Evolutionary conservation across 768 basidiomycete species (phyloP), one percentile per base, ranked within the genome.

Genomic region (Lactarius trivialis): DNA sequence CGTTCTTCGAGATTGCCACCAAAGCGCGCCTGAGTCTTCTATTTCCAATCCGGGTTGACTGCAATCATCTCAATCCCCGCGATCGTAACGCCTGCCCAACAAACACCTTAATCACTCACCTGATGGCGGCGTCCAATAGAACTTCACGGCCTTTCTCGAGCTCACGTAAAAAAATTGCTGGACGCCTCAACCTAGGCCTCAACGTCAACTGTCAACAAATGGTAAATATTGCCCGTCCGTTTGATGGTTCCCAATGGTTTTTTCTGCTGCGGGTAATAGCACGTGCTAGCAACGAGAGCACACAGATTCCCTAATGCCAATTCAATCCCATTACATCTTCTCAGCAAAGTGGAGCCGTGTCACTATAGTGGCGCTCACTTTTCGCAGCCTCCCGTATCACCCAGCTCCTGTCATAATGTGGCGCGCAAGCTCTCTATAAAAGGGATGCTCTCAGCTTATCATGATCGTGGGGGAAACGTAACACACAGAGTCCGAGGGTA

Each of bases 311-410:
- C 60, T 24, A 49, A 36, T 14, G 3, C 53, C 4, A 28, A 49
- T 19, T 43, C 41, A 43, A 43, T 43, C 41, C 19, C 41, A 43
- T 43, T 4, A 43, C 19, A 9, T 11, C 49, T 49, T 49, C 48
- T 26, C 24, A 21, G 6, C 26, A 39, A 61, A 32, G 32, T 62
- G 61, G 32, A 7, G 14, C 33, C 21, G 19, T 53, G 60, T 62
- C 61, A 62, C n/a, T 32, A 15, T 14, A 19, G 30, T 51, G 39
- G 55, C 41, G 41, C 37, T 43, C 33, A 14, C 50, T 57, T 56
- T 49, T 39, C 45, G 15, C 45, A 9, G 56, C 24, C 21, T 24
- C 21, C 4, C 48, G 12, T 28, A 15, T 41, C 34, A 26, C n/a
- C 12, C n/a, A 19, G 30, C 41, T 24, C 21, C 49, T 41, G 32